Evolutionary conservation across 2,329 filamentous ascomycete genomes (phyloP).

Genomic region (Cercospora sp.): DNA sequence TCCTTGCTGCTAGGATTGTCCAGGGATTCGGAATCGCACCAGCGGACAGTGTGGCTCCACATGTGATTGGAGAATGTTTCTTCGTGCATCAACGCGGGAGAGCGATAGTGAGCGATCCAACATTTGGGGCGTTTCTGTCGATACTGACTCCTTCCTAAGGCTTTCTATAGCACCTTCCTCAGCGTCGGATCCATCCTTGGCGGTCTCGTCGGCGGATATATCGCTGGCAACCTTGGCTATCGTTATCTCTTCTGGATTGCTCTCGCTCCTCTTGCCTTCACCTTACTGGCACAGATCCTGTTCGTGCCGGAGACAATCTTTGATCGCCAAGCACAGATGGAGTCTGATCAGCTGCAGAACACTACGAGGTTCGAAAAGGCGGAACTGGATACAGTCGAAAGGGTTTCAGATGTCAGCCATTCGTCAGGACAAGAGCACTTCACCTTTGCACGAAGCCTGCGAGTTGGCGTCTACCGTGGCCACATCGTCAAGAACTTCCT

Average conservation of each 20-base stretch:
- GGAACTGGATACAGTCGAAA: conserved; percentile 28
- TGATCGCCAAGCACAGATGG: conserved; percentile 37
- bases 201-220: conserved; percentile 45
- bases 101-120: conserved; percentile 38
- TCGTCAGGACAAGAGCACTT: conserved; percentile 32
- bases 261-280: conserved; percentile 39
- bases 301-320: conserved; percentile 46
- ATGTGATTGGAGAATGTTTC: conserved; percentile 45
- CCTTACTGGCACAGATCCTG: conserved; percentile 39
- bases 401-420: conserved; percentile 14
- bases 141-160: conserved; percentile 30
- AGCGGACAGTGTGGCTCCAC: conserved; percentile 44
- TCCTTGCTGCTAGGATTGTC: conserved; percentile 42
- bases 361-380: conserved; percentile 31
- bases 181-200: conserved; percentile 42
- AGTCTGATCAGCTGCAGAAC: conserved; percentile 6
- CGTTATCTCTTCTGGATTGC: conserved; percentile 46
- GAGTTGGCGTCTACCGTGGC: conserved; percentile 39
- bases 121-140: not conserved
- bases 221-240: conserved; percentile 40
- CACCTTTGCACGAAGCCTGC: conserved; percentile 41
- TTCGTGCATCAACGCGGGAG: conserved; percentile 46
- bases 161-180: conserved; percentile 46
- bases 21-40: conserved; percentile 42
- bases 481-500: conserved; percentile 40